Base-by-base conservation (phyloP, 306 rosid species). In the Rosa lucieae region DNA sequence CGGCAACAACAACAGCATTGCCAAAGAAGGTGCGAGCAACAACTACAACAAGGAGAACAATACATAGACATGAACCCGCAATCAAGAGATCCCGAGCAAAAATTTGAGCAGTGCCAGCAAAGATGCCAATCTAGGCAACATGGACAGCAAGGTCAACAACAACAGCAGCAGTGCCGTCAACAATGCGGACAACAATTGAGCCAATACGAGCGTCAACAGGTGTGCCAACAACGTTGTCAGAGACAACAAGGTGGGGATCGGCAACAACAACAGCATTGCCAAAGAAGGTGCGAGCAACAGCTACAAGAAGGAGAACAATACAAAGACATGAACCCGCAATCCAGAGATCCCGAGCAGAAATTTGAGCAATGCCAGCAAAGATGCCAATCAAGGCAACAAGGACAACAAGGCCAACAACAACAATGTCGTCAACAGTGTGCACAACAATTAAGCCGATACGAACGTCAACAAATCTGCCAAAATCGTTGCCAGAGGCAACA, bases 381-480 rank as follows among this genome's bases (percentile, higher is more conserved):
- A 8, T 68, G 73, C 15, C 18, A 68, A 67, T 67, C 71, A 0
- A 17, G 20, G 44, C 8, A n/a, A 37, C 42, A 51, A 0, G 63
- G 70, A 1, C 63, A n/a, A 56, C 63, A 17, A 13, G 40, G 67
- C 63, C 68, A 53, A 0, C 62, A 59, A 44, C 69, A 32, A 12
- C 69, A 63, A 14, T 63, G 72, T 14, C 48, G 72, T 18, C 72
- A 4, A 20, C 72, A 67, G 4, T 67, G 72, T 3, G 72, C 72
- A 39, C 29, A 39, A 67, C 29, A 40, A 3, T 17, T 67, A 32
- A 67, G 72, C 72, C 51, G 18, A 3, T 7, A 6, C 0, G 72
- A 67, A 15, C 49, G 49, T 9, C 29, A 67, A 10, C 72, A 67
- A 11, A 3, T 39, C 0, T 67, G 72, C 72, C 72, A 67, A 4